phyloP scores from a whole-genome alignment of 768 basidiomycete species.

The Amylocystis lapponica region DNA sequence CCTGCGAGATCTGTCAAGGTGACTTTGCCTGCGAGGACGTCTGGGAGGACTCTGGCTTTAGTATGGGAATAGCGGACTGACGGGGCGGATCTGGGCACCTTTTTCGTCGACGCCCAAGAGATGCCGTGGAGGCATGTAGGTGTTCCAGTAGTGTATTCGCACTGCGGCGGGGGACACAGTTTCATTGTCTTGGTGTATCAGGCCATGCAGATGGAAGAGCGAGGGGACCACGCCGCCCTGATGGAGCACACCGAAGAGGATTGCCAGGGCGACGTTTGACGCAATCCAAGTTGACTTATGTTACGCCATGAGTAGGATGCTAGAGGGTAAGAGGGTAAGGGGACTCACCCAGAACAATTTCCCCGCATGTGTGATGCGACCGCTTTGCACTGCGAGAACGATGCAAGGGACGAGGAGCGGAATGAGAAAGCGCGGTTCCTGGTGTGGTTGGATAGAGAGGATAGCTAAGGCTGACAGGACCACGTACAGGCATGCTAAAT shows the following conservation, averaged over 20 bases:
- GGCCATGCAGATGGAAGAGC: slow-evolving; percentile 26
- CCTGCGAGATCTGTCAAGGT: slow-evolving; percentile 28
- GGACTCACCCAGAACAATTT: slow-evolving; percentile 29
- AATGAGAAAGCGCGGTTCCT: slow-evolving; percentile 34
- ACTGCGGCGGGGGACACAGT: no score
- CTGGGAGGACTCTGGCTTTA: slow-evolving; percentile 15
- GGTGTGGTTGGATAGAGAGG: slow-evolving; percentile 32
- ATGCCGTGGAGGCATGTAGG: slow-evolving; percentile 34
- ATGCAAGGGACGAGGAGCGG: slow-evolving; percentile 31
- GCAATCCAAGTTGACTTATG: slow-evolving; percentile 23
- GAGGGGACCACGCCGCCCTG: slow-evolving; percentile 39
- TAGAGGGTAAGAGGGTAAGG: not conserved
- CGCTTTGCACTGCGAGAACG: slow-evolving; percentile 22
- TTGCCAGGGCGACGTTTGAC: slow-evolving; percentile 23
- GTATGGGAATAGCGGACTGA: not conserved
- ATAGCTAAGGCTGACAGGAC: slow-evolving; percentile 23
- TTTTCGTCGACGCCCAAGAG: slow-evolving; percentile 23
- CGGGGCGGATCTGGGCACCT: slow-evolving; percentile 15
- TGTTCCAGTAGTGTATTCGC: slow-evolving; percentile 33
- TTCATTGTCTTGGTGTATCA: slow-evolving; percentile 6
- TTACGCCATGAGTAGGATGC: no score
- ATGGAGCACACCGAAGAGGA: slow-evolving; percentile 33
- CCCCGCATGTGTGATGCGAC: slow-evolving; percentile 19
- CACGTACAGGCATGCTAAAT: slow-evolving; percentile 25
- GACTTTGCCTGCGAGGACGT: slow-evolving; percentile 17